phyloP scores from a whole-genome alignment of 2,329 filamentous ascomycete species.

The Aspergillus sp. region DNA sequence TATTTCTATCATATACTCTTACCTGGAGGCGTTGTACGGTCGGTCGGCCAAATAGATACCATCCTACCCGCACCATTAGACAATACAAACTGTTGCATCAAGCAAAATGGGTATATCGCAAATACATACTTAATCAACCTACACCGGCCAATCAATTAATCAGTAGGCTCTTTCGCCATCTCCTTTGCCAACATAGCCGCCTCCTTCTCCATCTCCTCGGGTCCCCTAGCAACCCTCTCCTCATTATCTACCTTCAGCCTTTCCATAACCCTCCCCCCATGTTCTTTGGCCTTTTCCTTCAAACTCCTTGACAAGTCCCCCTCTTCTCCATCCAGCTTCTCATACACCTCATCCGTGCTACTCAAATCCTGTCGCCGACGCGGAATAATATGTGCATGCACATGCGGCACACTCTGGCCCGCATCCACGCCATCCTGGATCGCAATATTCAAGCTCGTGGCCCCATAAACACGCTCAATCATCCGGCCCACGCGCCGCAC shows the following conservation, averaged over 20 bases:
- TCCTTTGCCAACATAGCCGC: conserved; percentile 44
- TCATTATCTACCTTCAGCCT: conserved; percentile 47
- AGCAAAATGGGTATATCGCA: not conserved
- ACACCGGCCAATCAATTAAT: conserved; percentile 2
- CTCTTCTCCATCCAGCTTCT: conserved; percentile 76
- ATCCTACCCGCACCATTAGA: conserved; percentile 2
- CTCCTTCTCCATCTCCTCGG: conserved; percentile 38
- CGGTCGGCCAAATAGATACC: conserved; percentile 5
- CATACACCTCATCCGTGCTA: conserved; percentile 75
- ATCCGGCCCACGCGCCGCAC: conserved; percentile 81
- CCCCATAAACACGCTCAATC: conserved; percentile 62
- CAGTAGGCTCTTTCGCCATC: conserved; percentile 28
- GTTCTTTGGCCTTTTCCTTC: conserved; percentile 26
- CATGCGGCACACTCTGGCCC: conserved; percentile 90
- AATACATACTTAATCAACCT: not conserved
- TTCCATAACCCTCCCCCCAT: conserved; percentile 56
- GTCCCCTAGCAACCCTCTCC: conserved; percentile 53
- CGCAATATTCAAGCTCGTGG: conserved; percentile 83
- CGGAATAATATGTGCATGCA: conserved; percentile 91
- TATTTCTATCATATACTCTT: not conserved
- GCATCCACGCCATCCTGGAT: conserved; percentile 91
- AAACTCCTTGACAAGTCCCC: conserved; percentile 77
- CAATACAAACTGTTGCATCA: not conserved
- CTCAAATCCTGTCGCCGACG: conserved; percentile 61
- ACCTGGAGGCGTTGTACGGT: conserved; percentile 10